A percentile compares a stretch with the other conserved stretches of the same genome.
phyloP scores from a whole-genome alignment of 176 grass and related monocot genomes.

The Elaeis guineensis region DNA sequence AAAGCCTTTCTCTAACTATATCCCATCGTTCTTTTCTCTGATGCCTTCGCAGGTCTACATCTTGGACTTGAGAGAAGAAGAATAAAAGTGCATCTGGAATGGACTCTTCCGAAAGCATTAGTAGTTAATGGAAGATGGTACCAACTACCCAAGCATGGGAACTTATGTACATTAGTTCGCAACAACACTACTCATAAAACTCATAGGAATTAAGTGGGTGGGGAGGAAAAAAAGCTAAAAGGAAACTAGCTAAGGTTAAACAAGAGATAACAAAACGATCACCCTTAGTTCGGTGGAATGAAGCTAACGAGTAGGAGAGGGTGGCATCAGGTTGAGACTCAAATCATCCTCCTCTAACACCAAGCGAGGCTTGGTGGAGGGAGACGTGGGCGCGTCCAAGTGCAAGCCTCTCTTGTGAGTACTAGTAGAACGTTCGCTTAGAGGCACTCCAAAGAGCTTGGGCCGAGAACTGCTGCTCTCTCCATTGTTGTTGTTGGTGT shows the following conservation, averaged over 20 bases:
- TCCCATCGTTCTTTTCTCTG: too few species aligned
- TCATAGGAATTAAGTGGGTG: neutral
- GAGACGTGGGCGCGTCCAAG: constrained; percentile 30
- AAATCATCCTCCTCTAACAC: constrained; percentile 42
- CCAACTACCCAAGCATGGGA: too few species aligned
- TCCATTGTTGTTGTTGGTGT: constrained; percentile 12
- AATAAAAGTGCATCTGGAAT: too few species aligned
- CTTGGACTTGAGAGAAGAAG: too few species aligned
- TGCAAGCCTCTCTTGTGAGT: constrained; percentile 44
- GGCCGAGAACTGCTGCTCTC: constrained; percentile 38
- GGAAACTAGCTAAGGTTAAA: neutral
- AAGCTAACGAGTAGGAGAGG: constrained; percentile 12
- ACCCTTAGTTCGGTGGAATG: constrained; percentile 10
- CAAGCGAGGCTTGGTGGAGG: constrained; percentile 46
- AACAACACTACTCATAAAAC: neutral
- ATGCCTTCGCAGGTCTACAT: too few species aligned
- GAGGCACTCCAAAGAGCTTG: constrained; percentile 78
- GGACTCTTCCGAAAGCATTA: too few species aligned
- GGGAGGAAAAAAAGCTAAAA: neutral
- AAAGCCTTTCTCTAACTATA: too few species aligned
- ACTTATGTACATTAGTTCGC: neutral
- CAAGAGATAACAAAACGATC: neutral
- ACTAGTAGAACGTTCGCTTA: constrained; percentile 11
- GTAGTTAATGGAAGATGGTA: too few species aligned
- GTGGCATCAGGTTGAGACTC: constrained; percentile 37